phyloP scores from a whole-genome alignment of 345 rosid genomes.

The Populus tremula region DNA sequence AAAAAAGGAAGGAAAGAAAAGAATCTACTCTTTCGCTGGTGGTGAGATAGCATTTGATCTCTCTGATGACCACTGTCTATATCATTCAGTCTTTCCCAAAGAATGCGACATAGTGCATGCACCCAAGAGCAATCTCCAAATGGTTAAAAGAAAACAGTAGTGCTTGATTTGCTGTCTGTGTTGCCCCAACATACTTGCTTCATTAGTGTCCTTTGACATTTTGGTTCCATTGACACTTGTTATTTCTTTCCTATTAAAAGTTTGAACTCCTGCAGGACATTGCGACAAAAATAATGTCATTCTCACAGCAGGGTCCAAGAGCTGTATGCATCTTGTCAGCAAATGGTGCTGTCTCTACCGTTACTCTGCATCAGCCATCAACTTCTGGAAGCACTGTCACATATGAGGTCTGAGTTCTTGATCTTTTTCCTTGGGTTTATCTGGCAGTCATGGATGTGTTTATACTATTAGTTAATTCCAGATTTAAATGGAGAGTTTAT shows the following conservation, averaged over 20 bases:
- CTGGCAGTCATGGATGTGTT: not conserved
- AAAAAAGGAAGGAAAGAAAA: not conserved
- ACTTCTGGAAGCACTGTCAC: slow-evolving; percentile 72
- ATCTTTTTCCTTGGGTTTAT: not conserved
- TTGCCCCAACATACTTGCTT: not conserved
- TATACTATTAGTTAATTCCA: not conserved
- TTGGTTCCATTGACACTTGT: not conserved
- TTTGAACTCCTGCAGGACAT: slow-evolving; percentile 52
- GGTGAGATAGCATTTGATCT: not conserved
- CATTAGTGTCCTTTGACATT: not conserved
- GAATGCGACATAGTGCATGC: not conserved
- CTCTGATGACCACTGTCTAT: not conserved
- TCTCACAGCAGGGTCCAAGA: slow-evolving; percentile 88
- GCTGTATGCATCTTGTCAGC: slow-evolving; percentile 83
- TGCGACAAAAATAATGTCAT: slow-evolving; percentile 70
- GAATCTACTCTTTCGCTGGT: not conserved
- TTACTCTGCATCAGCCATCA: slow-evolving; percentile 77
- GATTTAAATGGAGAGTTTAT: too few relatives aligned
- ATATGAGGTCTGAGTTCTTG: slow-evolving; percentile 68
- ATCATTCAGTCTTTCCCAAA: not conserved
- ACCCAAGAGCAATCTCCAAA: not conserved
- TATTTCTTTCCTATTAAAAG: slow-evolving; percentile 7
- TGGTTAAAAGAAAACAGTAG: not conserved
- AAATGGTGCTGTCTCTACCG: slow-evolving; percentile 84
- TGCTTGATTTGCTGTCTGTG: not conserved